Evolutionary conservation across 768 basidiomycete genomes (phyloP).

Genomic region (Amanita exitialis): DNA sequence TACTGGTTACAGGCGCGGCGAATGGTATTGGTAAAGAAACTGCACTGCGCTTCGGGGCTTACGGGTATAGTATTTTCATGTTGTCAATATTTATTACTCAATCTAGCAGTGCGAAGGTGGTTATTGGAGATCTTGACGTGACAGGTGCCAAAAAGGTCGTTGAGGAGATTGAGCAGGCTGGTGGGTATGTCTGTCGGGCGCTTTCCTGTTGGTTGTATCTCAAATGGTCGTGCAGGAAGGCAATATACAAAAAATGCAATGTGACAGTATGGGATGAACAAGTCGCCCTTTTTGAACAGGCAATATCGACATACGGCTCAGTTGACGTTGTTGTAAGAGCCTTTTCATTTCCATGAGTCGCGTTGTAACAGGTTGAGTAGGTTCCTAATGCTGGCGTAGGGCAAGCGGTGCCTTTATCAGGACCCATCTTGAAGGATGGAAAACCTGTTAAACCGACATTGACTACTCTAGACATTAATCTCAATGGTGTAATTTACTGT

Average conservation of each 20-base stretch:
- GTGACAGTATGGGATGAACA: slow-evolving; percentile 47
- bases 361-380: slow-evolving; percentile 11
- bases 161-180: slow-evolving; percentile 25
- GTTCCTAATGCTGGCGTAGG: slow-evolving; percentile 41
- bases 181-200: slow-evolving; percentile 27
- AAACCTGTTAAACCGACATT: slow-evolving; percentile 33
- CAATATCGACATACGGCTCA: slow-evolving; percentile 31
- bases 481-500: slow-evolving; percentile 40
- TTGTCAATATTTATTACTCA: not conserved
- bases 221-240: slow-evolving; percentile 22
- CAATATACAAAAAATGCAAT: slow-evolving; percentile 32
- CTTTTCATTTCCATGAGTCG: not conserved
- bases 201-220: not conserved
- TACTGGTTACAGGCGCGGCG: slow-evolving; percentile 27
- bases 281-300: slow-evolving; percentile 39
- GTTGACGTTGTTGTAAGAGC: slow-evolving; percentile 45
- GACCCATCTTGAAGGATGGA: slow-evolving; percentile 23
- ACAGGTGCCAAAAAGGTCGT: slow-evolving; percentile 29
- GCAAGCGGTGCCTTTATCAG: slow-evolving; percentile 23
- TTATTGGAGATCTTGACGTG: slow-evolving; percentile 42
- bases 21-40: slow-evolving; percentile 45
- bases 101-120: slow-evolving; percentile 34
- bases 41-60: slow-evolving; percentile 38
- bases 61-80: slow-evolving; percentile 27
- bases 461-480: slow-evolving; percentile 39